Percentiles rank a stretch among this genome's conserved stretches.
These are phyloP conservation scores for Cladosporium sp. DNA, from an alignment of 2,329 filamentous ascomycete species.

Conservation along the genomic window DNA sequence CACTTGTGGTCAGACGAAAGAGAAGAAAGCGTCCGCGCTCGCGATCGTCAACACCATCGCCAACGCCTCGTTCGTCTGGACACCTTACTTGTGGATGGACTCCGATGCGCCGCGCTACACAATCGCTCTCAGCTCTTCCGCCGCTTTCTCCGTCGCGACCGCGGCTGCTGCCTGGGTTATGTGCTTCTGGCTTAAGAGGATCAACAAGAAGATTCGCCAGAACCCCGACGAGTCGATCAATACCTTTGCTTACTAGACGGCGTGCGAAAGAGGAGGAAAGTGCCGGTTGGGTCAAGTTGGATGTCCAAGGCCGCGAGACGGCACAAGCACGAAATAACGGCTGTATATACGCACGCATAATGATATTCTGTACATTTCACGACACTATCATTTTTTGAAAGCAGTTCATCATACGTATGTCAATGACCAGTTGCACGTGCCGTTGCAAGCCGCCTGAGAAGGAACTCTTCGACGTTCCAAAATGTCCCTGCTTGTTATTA, in stretches of 20 bases:
- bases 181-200: constrained; percentile 42
- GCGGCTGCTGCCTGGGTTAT: constrained; percentile 48
- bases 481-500: background rate
- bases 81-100: constrained; percentile 53
- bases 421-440: background rate
- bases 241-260: constrained; percentile 31
- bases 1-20: constrained; percentile 50
- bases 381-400: background rate
- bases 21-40: constrained; percentile 52
- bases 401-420: background rate
- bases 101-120: constrained; percentile 48
- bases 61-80: constrained; percentile 52
- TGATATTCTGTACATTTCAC: background rate
- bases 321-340: background rate
- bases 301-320: background rate
- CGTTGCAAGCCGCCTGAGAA: background rate
- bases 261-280: background rate
- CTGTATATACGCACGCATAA: background rate
- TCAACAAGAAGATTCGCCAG: constrained; percentile 43
- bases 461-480: background rate
- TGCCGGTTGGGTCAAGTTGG: background rate
- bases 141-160: constrained; percentile 46
- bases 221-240: constrained; percentile 32
- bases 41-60: constrained; percentile 53
- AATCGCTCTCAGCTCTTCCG: constrained; percentile 48